Evolutionary conservation across 2,329 filamentous ascomycete genomes (phyloP).

Genomic region (Fusarium falciforme): DNA sequence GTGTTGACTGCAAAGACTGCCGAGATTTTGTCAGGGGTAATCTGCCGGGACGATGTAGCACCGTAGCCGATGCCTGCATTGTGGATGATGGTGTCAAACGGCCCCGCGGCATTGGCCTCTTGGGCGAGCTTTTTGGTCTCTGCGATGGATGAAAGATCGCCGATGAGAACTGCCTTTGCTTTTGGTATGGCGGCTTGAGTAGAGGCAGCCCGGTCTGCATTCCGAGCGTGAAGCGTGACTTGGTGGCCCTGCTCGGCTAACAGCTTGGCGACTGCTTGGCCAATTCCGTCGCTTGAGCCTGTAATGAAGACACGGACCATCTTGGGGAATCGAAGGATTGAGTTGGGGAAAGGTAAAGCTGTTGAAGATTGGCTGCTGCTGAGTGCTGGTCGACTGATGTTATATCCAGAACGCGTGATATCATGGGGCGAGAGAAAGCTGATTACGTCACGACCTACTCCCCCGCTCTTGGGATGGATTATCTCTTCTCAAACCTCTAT

Average conservation of each 20-base stretch:
- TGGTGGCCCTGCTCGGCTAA: conserved; percentile 34
- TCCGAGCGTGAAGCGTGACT: conserved; percentile 32
- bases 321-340: neutral
- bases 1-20: conserved; percentile 36
- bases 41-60: conserved; percentile 9
- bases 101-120: conserved; percentile 25
- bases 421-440: neutral
- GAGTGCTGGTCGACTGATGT: neutral
- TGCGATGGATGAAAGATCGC: conserved; percentile 25
- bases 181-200: conserved; percentile 24
- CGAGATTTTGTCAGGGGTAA: conserved; percentile 25
- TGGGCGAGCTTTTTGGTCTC: conserved; percentile 33
- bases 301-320: conserved; percentile 40
- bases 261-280: conserved; percentile 30
- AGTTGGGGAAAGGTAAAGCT: neutral
- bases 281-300: conserved; percentile 36
- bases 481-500: neutral
- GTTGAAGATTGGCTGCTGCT: neutral
- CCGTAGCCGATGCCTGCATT: conserved; percentile 38
- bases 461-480: neutral
- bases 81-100: conserved; percentile 33
- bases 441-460: neutral
- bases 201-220: conserved; percentile 30
- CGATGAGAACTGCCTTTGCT: conserved; percentile 21
- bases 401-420: neutral